phyloP scores from a whole-genome alignment of 768 basidiomycete species.

The Glaciozyma martinii region DNA sequence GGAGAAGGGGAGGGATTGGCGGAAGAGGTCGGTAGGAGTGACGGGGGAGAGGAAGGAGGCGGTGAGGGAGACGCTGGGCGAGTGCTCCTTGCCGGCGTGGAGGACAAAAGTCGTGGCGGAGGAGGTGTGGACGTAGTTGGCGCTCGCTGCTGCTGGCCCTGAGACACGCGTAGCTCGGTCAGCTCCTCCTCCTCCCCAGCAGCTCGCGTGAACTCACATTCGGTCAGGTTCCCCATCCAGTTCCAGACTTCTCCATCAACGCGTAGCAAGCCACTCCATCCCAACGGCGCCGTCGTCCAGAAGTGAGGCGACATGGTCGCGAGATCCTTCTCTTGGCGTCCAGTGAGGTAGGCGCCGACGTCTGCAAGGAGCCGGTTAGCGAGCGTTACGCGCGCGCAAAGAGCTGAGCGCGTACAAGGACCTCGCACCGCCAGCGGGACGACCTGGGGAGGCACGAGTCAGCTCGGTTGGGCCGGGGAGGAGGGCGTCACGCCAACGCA shows the following conservation, averaged over 20 bases:
- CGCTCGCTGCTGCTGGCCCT: slow-evolving; percentile 14
- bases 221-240: slow-evolving; percentile 24
- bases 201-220: slow-evolving; percentile 4
- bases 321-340: slow-evolving; percentile 16
- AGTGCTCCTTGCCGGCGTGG: not conserved
- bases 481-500: not conserved
- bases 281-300: slow-evolving; percentile 21
- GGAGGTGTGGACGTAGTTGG: slow-evolving; percentile 1
- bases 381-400: too few relatives aligned
- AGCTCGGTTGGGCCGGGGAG: not conserved
- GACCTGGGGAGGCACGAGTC: slow-evolving; percentile 5
- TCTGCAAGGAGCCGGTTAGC: not conserved
- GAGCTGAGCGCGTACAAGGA: not conserved
- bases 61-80: slow-evolving; percentile 34
- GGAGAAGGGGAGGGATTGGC: slow-evolving; percentile 31
- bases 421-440: slow-evolving; percentile 21
- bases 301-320: slow-evolving; percentile 14
- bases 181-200: not conserved
- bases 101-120: slow-evolving; percentile 9
- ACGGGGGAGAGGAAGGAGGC: slow-evolving; percentile 36
- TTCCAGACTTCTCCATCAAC: slow-evolving; percentile 18
- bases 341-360: slow-evolving; percentile 19
- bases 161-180: not conserved
- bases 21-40: slow-evolving; percentile 26
- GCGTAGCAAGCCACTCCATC: slow-evolving; percentile 18